Evolutionary conservation across 139 green algal species (phyloP), one percentile per base, ranked within the genome.

Genomic region (Limnomonas spitsbergensis): DNA sequence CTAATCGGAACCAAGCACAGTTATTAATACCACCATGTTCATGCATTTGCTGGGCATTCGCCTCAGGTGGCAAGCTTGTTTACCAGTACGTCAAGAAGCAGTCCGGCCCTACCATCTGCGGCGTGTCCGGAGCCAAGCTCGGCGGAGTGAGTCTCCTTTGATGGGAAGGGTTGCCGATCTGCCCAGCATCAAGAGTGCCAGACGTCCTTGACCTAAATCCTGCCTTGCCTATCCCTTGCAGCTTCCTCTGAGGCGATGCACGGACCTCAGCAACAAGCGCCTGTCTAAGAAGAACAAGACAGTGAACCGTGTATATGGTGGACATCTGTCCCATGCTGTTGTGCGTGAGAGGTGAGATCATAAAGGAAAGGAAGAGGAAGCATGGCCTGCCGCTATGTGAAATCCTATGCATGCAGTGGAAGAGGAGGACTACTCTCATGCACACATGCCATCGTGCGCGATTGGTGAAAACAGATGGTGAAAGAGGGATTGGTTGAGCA

Each of bases 11-110:
- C 7, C 42, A 54, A 9, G 42, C 42, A 9, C 9, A 6, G 42
- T 54, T 6, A 54, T 54, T 6, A 54, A 9, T 54, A 9, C 42
- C 7, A 9, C 7, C 7, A 6, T 54, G 6, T 54, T 6, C 42
- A 54, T 54, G 42, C 42, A 69, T 69, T 34, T 14, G 9, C 14
- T n/a, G n/a, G n/a, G 47, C 14, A 61, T 61, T 61, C 20, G 14
- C 47, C 7, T 77, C 88, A 98, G 95, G 96, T 82, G 96, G 96
- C 76, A 89, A 90, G 73, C 88, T 98, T 35, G 85, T 92, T 52
- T 89, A 97, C 74, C 95, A 98, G 81, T 96, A 96, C 73, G 86
- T 91, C 69, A 94, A 92, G 85, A 99, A 99, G 92, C 88, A 88
- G 36, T 85, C 90, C 14, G 92, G 86, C 7, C 85, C 89, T 77